phyloP scores from a whole-genome alignment of 1,139 yeast genomes.

The Taphrina deformans region DNA sequence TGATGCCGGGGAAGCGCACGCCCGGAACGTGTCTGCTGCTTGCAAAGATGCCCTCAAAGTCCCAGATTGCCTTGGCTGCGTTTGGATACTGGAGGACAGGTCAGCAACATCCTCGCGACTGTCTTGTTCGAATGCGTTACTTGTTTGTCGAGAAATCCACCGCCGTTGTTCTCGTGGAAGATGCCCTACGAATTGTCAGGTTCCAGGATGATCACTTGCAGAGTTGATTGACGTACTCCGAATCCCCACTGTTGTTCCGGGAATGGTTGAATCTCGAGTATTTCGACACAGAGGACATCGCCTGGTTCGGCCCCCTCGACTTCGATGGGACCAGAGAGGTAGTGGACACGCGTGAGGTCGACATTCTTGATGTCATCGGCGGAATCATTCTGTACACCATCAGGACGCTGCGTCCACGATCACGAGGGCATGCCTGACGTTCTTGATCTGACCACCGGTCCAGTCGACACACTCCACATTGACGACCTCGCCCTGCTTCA shows the following conservation, averaged over 20 bases:
- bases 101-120: no score
- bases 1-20: constrained; percentile 49
- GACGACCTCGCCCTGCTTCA: constrained; percentile 50
- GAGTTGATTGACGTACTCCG: constrained; percentile 40
- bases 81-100: constrained; percentile 51
- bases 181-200: constrained; percentile 44
- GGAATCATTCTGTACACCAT: constrained; percentile 48
- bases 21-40: constrained; percentile 55
- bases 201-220: background rate
- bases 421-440: background rate
- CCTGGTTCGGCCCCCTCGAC: constrained; percentile 53
- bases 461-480: constrained; percentile 56
- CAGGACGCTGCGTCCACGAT: background rate
- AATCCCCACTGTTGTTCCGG: constrained; percentile 58
- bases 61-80: constrained; percentile 56
- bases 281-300: constrained; percentile 53
- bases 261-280: constrained; percentile 55
- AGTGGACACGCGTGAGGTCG: constrained; percentile 52
- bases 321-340: constrained; percentile 54
- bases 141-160: constrained; percentile 51
- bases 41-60: constrained; percentile 53
- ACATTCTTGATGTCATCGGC: constrained; percentile 53
- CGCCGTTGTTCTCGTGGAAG: constrained; percentile 54
- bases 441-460: constrained; percentile 54
- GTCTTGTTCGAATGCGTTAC: no score